Conservation (phyloP, 495 filamentous ascomycete species). For the Neurospora sp. region DNA sequence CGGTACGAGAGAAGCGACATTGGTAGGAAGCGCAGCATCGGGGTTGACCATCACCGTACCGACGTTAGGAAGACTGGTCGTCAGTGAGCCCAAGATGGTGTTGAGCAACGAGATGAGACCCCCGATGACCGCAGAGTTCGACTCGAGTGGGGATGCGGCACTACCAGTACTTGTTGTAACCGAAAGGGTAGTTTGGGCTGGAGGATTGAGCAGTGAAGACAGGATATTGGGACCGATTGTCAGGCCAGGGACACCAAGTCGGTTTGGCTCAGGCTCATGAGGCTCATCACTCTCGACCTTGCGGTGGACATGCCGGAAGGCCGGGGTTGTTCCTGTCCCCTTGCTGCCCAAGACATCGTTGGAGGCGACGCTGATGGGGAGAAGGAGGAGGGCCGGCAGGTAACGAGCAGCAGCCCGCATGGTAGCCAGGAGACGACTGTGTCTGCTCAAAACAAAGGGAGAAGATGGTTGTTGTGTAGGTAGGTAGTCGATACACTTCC, state of each 20-base stretch:
- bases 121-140: not conserved
- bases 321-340: not conserved
- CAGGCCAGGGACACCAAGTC: slow-evolving; percentile 4
- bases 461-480: not conserved
- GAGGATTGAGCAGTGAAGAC: slow-evolving; percentile 5
- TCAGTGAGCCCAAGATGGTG: not conserved
- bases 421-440: not conserved
- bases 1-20: not conserved
- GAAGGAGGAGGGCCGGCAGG: not conserved
- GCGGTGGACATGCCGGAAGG: not conserved
- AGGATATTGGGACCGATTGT: slow-evolving; percentile 1
- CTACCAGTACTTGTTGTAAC: not conserved
- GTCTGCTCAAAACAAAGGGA: not conserved
- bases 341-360: not conserved
- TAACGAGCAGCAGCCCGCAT: slow-evolving; percentile 8
- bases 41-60: not conserved
- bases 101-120: slow-evolving; percentile 5
- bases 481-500: slow-evolving; percentile 8
- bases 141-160: not conserved
- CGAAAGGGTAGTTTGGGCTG: not conserved
- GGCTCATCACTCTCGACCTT: not conserved
- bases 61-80: not conserved
- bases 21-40: not conserved
- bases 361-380: not conserved
- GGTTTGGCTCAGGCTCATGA: not conserved